A percentile compares a stretch with the other conserved stretches of the same genome.
These are phyloP conservation scores for Chaetomium strumarium DNA, from an alignment of 2,329 filamentous ascomycete genomes.

Conservation along the genomic window DNA sequence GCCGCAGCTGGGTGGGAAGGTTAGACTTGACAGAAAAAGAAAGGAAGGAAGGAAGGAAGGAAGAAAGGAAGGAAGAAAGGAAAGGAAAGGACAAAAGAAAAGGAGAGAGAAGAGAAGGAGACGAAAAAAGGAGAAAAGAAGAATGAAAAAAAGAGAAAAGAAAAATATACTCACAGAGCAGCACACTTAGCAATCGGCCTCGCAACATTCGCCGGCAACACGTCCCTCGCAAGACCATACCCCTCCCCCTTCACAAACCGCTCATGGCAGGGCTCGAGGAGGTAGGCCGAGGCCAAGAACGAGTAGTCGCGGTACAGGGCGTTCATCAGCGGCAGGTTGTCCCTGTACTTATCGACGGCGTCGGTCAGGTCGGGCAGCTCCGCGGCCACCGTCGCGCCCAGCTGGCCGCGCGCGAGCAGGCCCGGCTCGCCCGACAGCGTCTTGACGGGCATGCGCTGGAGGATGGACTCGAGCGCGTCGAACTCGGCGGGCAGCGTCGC, in stretches of 20 bases:
- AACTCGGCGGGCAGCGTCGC: conserved; percentile 67
- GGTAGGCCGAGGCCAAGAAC: conserved; percentile 81
- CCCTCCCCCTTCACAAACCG: conserved; percentile 61
- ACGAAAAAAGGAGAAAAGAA: no score
- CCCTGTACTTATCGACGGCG: conserved; percentile 63
- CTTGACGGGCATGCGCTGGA: conserved; percentile 73
- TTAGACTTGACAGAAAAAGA: not conserved
- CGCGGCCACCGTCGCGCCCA: conserved; percentile 69
- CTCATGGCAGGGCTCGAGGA: conserved; percentile 87
- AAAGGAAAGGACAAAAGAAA: no score
- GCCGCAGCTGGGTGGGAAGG: not conserved
- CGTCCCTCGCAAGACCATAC: conserved; percentile 72
- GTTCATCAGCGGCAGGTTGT: conserved; percentile 74
- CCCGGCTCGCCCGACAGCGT: conserved; percentile 68
- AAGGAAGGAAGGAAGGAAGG: not conserved
- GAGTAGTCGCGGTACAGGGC: conserved; percentile 88
- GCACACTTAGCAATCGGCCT: conserved; percentile 78
- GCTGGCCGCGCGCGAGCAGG: conserved; percentile 64
- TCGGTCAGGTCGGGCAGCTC: conserved; percentile 72
- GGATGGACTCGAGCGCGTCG: conserved; percentile 62
- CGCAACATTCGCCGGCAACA: conserved; percentile 68
- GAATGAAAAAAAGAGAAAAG: not conserved
- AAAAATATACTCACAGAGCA: conserved; percentile 66
- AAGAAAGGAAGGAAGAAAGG: no score
- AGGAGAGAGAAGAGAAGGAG: no score